Conservation (phyloP, 169 alveolate genomes). For the Babesia divergens region DNA sequence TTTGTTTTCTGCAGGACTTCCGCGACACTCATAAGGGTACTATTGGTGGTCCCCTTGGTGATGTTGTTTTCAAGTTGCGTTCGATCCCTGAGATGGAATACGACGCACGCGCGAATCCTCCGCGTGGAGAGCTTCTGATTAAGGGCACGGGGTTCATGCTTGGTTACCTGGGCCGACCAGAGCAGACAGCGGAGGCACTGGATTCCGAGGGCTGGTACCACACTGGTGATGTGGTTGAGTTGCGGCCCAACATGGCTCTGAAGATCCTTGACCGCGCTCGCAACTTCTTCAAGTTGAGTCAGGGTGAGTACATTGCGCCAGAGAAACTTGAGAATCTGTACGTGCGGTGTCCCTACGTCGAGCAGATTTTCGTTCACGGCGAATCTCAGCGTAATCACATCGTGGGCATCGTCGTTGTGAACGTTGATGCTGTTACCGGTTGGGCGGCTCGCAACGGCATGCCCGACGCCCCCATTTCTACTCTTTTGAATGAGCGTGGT, state of each 20-base stretch:
- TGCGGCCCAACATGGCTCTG: constrained; percentile 79
- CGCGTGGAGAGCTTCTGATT: constrained; percentile 74
- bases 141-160: constrained; percentile 82
- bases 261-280: constrained; percentile 92
- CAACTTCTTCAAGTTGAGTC: constrained; percentile 90
- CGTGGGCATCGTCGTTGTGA: constrained; percentile 63
- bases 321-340: constrained; percentile 87
- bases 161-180: constrained; percentile 85
- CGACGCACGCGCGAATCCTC: constrained; percentile 71
- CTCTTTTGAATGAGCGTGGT: constrained; percentile 4
- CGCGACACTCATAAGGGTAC: constrained; percentile 71
- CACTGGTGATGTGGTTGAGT: constrained; percentile 91
- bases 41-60: constrained; percentile 74
- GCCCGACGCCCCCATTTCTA: constrained; percentile 10
- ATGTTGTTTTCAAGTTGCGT: constrained; percentile 58
- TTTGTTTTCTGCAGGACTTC: constrained; percentile 66
- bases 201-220: constrained; percentile 89
- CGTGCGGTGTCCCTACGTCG: constrained; percentile 60
- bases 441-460: constrained; percentile 60
- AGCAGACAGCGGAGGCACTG: constrained; percentile 81
- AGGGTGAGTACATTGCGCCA: constrained; percentile 97
- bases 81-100: constrained; percentile 69
- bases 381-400: constrained; percentile 62
- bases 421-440: constrained; percentile 39
- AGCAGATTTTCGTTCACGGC: constrained; percentile 75